These are phyloP conservation scores for Termitomyces sp. DNA, from an alignment of 768 basidiomycete species.

Conservation along the genomic window DNA sequence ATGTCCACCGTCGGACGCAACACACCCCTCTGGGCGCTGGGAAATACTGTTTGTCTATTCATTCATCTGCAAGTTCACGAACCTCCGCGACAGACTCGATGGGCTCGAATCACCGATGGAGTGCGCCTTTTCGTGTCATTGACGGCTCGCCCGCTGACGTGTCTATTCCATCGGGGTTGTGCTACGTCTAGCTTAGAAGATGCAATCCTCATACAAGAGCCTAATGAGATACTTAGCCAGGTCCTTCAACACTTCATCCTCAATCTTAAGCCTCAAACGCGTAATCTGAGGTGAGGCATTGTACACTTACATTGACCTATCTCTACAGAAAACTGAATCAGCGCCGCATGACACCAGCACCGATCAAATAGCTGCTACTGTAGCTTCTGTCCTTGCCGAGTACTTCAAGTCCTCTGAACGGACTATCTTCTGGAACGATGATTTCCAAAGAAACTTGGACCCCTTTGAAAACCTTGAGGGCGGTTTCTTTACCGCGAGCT, in stretches of 20 bases:
- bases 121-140: conserved; percentile 43
- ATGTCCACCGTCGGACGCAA: conserved; percentile 57
- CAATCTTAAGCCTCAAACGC: conserved; percentile 82
- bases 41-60: conserved; percentile 82
- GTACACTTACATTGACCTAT: conserved; percentile 21
- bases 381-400: conserved; percentile 63
- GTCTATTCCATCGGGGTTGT: conserved; percentile 24
- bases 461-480: conserved; percentile 61
- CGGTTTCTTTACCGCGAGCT: conserved; percentile 77
- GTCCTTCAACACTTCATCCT: conserved; percentile 73
- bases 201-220: conserved; percentile 66
- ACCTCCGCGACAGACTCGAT: conserved; percentile 68
- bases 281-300: conserved; percentile 77
- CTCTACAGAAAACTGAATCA: conserved; percentile 26
- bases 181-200: conserved; percentile 61
- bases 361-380: conserved; percentile 78
- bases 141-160: conserved; percentile 13
- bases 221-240: conserved; percentile 66
- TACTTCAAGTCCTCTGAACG: conserved; percentile 70
- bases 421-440: conserved; percentile 78
- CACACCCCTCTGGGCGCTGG: conserved; percentile 79
- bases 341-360: conserved; percentile 42
- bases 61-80: conserved; percentile 80
- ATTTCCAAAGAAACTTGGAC: conserved; percentile 59
- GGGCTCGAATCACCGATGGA: conserved; percentile 79